Conservation (phyloP, 306 rosid species). For the Biancaea sappan region DNA sequence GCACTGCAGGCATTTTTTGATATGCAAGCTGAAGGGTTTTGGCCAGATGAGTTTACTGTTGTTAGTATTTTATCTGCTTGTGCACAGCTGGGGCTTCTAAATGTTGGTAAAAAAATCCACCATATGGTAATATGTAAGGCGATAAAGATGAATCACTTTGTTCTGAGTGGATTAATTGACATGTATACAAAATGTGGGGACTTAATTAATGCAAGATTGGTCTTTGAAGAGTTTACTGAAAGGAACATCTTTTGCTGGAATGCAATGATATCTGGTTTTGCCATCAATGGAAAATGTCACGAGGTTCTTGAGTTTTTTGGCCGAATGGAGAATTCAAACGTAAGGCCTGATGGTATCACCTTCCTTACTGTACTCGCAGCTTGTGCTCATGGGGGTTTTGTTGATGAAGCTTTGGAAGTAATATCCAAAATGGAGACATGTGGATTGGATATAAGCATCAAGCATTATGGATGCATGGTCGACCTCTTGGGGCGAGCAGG, state of each 20-base stretch:
- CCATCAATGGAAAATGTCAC: slow-evolving; percentile 59
- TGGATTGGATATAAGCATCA: slow-evolving; percentile 46
- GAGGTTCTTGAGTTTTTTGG: slow-evolving; percentile 60
- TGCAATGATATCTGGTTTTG: slow-evolving; percentile 68
- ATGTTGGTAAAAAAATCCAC: slow-evolving; percentile 60
- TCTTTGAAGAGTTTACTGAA: slow-evolving; percentile 53
- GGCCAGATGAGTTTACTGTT: slow-evolving; percentile 57
- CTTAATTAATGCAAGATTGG: slow-evolving; percentile 51
- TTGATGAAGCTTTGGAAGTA: slow-evolving; percentile 52
- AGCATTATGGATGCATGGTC: slow-evolving; percentile 72
- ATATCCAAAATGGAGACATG: slow-evolving; percentile 58
- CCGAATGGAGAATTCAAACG: slow-evolving; percentile 53
- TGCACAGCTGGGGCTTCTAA: slow-evolving; percentile 60
- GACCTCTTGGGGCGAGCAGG: slow-evolving; percentile 77
- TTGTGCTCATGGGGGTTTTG: slow-evolving; percentile 67
- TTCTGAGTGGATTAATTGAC: slow-evolving; percentile 65
- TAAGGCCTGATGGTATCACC: slow-evolving; percentile 61
- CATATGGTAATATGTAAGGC: slow-evolving; percentile 40
- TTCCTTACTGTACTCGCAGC: slow-evolving; percentile 64
- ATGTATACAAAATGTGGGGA: slow-evolving; percentile 86
- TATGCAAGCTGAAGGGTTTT: slow-evolving; percentile 56
- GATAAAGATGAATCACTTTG: slow-evolving; percentile 50
- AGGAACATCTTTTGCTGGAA: slow-evolving; percentile 68
- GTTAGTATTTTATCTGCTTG: slow-evolving; percentile 73
- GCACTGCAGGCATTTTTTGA: slow-evolving; percentile 53